phyloP scores from a whole-genome alignment of 2,329 filamentous ascomycete species.

The Sarocladium oryzae region DNA sequence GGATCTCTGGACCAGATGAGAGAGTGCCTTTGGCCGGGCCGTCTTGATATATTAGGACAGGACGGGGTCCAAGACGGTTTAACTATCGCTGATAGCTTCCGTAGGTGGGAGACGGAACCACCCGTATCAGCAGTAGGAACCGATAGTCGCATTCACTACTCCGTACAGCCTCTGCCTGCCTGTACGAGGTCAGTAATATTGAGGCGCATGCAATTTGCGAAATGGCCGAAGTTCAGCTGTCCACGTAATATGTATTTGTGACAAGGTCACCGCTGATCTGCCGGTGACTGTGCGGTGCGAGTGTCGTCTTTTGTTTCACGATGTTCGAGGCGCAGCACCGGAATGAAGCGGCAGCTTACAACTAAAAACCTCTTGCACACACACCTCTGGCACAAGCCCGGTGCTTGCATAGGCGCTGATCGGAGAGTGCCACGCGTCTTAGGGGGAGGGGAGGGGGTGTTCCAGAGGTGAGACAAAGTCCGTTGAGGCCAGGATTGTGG shows the following conservation, averaged over 20 bases:
- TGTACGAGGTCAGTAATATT: too few species aligned
- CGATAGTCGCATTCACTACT: background rate
- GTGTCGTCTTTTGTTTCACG: constrained; percentile 6
- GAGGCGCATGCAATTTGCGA: too few species aligned
- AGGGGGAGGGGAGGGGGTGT: too few species aligned
- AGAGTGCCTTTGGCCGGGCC: background rate
- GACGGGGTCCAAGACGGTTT: too few species aligned
- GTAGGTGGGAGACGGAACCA: background rate
- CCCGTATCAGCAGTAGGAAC: background rate
- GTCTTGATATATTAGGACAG: background rate
- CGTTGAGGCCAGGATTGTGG: background rate
- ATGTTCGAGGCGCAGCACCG: background rate
- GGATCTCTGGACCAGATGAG: too few species aligned
- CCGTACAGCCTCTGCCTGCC: too few species aligned
- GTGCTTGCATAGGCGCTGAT: background rate
- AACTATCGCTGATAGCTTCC: background rate
- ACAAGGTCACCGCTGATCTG: background rate
- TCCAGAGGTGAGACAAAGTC: constrained; percentile 5
- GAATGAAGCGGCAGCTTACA: background rate
- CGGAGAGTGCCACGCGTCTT: constrained; percentile 6
- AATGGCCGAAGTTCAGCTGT: too few species aligned
- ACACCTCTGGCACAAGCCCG: too few species aligned
- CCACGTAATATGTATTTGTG: too few species aligned
- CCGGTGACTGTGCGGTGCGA: background rate
- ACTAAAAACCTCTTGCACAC: too few species aligned